Conservation (phyloP, 2,329 filamentous ascomycete genomes). For the Cladophialophora chaetospira region DNA sequence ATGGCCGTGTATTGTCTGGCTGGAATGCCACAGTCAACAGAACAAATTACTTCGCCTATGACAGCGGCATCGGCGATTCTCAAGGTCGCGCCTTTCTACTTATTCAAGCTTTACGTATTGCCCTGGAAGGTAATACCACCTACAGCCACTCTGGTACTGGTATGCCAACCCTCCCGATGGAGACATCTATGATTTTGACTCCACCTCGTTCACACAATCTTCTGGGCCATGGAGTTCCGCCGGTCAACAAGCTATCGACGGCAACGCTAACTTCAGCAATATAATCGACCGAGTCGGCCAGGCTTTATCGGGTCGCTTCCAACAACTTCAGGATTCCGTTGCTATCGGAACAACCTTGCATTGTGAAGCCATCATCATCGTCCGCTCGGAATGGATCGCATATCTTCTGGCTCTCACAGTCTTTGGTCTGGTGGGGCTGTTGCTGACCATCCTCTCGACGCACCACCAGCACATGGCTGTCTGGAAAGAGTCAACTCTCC, state of each 20-base stretch:
- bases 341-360: constrained; percentile 11
- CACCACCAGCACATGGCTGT: constrained; percentile 14
- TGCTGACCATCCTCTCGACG: constrained; percentile 17
- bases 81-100: constrained; percentile 16
- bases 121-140: constrained; percentile 22
- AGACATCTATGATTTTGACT: constrained; percentile 9
- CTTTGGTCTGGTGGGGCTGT: constrained; percentile 6
- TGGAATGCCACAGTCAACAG: constrained; percentile 34
- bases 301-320: constrained; percentile 21
- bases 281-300: constrained; percentile 10
- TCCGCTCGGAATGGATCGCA: constrained; percentile 17
- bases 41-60: constrained; percentile 38
- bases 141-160: constrained; percentile 19
- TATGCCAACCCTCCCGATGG: constrained; percentile 9
- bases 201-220: constrained; percentile 9
- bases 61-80: constrained; percentile 8
- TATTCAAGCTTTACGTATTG: constrained; percentile 19
- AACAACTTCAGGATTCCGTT: constrained; percentile 13
- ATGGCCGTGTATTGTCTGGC: constrained; percentile 8
- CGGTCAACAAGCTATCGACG: constrained; percentile 23
- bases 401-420: constrained; percentile 17
- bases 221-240: constrained; percentile 16
- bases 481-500: constrained; percentile 21
- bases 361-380: constrained; percentile 7
- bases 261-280: constrained; percentile 16